Evolutionary conservation across 331 rosid species (phyloP).

Genomic region (Cydonia oblonga): DNA sequence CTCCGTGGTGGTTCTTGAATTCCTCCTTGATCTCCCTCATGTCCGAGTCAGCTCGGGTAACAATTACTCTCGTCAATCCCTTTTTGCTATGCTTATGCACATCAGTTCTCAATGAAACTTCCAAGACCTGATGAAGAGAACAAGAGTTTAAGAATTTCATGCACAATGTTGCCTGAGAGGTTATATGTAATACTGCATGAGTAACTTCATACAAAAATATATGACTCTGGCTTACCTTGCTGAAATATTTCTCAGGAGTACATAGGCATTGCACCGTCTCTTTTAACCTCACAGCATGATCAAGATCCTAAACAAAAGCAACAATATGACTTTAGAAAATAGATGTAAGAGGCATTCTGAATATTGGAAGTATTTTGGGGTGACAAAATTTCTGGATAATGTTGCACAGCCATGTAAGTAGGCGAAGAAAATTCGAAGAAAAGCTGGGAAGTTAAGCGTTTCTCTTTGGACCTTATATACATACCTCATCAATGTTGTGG

Average conservation of each 20-base stretch:
- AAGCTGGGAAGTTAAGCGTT: neutral
- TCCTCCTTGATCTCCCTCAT: conserved; percentile 56
- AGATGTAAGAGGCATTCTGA: neutral
- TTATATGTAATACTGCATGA: neutral
- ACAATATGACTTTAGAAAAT: neutral
- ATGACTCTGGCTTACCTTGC: conserved; percentile 31
- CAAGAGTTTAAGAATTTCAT: neutral
- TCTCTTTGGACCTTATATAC: neutral
- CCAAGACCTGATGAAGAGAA: conserved; percentile 40
- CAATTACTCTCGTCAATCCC: conserved; percentile 61
- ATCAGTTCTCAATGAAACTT: conserved; percentile 42
- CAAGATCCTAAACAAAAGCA: conserved; percentile 44
- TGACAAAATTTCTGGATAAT: neutral
- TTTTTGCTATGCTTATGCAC: conserved; percentile 49
- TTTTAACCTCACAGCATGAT: conserved; percentile 35
- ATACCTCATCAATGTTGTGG: conserved; percentile 67
- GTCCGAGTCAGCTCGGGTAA: conserved; percentile 67
- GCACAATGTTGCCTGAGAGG: neutral
- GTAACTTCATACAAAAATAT: neutral
- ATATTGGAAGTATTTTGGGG: neutral
- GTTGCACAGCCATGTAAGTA: neutral
- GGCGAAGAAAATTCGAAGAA: neutral
- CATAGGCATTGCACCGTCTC: conserved; percentile 67
- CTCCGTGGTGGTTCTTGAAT: conserved; percentile 40
- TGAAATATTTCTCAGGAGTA: conserved; percentile 53